These are phyloP conservation scores for Lactarius deliciosus DNA, from an alignment of 768 basidiomycete genomes.

Conservation along the genomic window DNA sequence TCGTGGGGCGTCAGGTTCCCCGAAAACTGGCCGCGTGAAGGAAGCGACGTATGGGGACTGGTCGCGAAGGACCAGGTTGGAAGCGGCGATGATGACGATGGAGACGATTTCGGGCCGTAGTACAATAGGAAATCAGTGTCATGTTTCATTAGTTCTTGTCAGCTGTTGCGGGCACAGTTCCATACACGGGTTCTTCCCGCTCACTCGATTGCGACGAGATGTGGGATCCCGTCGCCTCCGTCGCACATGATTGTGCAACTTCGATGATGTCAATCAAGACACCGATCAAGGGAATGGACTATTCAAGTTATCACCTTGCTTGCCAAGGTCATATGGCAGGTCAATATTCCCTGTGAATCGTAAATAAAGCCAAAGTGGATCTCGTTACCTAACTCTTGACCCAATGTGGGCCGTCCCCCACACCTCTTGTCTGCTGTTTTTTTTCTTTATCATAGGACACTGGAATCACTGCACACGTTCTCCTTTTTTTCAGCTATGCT, in stretches of 20 bases:
- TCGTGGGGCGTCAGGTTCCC: slow-evolving; percentile 59
- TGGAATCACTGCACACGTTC: too few relatives aligned
- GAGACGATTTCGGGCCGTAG: neutral
- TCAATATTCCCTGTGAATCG: too few relatives aligned
- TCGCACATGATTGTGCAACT: neutral
- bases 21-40: slow-evolving; percentile 1
- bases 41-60: slow-evolving; percentile 14
- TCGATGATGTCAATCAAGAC: neutral
- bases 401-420: too few relatives aligned
- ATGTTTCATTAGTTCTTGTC: neutral
- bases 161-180: neutral
- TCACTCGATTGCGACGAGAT: neutral
- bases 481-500: too few relatives aligned
- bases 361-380: too few relatives aligned
- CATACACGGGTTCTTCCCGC: neutral
- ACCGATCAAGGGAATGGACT: neutral
- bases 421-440: too few relatives aligned
- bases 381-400: too few relatives aligned
- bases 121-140: neutral
- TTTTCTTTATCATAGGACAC: too few relatives aligned
- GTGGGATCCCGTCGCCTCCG: neutral
- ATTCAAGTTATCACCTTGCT: neutral
- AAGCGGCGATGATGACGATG: slow-evolving; percentile 4
- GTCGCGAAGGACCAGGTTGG: slow-evolving; percentile 2
- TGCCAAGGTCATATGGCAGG: too few relatives aligned